Conservation (phyloP, 345 rosid genomes). For the Citrus unshiu region DNA sequence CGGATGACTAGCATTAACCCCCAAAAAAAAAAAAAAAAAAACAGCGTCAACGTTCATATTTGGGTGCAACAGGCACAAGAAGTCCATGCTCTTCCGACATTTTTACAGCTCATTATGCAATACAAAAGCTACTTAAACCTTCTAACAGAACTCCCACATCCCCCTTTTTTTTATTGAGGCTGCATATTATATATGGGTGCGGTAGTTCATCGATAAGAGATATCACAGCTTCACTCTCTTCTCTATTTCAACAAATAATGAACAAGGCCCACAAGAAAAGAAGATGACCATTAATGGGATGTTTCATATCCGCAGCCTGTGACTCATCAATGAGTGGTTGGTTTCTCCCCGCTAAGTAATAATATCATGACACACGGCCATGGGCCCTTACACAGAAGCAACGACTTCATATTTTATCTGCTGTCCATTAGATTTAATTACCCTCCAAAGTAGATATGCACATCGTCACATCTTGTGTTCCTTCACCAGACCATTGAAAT, state of each 20-base stretch:
- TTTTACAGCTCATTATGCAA: neutral
- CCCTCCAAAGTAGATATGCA: constrained; percentile 9
- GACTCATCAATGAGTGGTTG: constrained; percentile 7
- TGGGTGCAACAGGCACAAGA: neutral
- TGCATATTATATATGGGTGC: too few species aligned
- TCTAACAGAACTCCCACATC: too few species aligned
- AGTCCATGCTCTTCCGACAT: neutral
- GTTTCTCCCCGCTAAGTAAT: constrained; percentile 1
- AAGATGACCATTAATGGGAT: neutral
- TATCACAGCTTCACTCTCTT: neutral
- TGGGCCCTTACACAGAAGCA: constrained; percentile 6
- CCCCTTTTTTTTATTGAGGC: too few species aligned
- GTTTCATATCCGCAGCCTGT: constrained; percentile 8
- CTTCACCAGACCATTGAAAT: neutral
- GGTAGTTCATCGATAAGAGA: too few species aligned
- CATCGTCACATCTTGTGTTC: neutral
- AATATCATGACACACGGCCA: neutral
- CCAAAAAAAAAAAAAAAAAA: neutral
- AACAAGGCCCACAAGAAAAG: constrained; percentile 3
- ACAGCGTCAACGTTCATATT: neutral
- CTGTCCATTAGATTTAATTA: neutral
- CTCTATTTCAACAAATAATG: constrained; percentile 2
- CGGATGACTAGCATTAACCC: neutral
- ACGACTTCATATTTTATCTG: constrained; percentile 13
- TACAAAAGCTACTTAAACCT: neutral